Base-by-base conservation (phyloP, 2,329 filamentous ascomycete genomes). In the Exophiala sp. region DNA sequence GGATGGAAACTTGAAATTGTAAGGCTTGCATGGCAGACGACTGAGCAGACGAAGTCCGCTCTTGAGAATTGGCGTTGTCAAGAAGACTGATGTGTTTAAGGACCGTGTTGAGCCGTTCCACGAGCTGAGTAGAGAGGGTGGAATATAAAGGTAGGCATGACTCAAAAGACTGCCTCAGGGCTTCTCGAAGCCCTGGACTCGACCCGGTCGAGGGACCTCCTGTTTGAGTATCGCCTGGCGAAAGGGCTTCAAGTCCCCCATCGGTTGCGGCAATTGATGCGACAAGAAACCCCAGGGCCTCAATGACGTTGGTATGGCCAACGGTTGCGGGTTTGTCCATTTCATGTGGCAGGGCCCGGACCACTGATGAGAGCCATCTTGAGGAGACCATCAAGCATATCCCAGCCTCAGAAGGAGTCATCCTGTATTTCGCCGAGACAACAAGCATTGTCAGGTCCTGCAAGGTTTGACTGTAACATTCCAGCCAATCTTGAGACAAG, bases 1-100 rank as follows among this genome's bases (percentile, higher is more conserved):
- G 71, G 8, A 82, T 69, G 14, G 65, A 70, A 11, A 72, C 68
- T 54, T 79, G 74, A 30, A 79, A 73, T 45, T 79, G 74, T n/a
- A 79, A 64, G 14, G 70, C 67, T 24, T 57, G 58, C 27, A 61
- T 60, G 11, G 57, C 54, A 22, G 57, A 46, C 6, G 43, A 29
- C 18, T 52, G 50, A 14, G 46, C 40, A 18, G 53, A 47, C 11
- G 43, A 19, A 10, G 32, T 30, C 8, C 44, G 48, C 10, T 40
- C 14, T 24, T 56, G 45, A 5, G 48, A 27, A 2, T 29, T 22
- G 2, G 21, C 43, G 4, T 50, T 40, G 29, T 52, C 46, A 9
- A 58, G 38, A 11, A 60, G 44, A 18, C 23, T 51, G 40, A 58
- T 51, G 27, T 58, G 55, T 41, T 60, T 60, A 18, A 56, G 34